phyloP scores from a whole-genome alignment of 129 eudicot species.

The Apium graveolens region DNA sequence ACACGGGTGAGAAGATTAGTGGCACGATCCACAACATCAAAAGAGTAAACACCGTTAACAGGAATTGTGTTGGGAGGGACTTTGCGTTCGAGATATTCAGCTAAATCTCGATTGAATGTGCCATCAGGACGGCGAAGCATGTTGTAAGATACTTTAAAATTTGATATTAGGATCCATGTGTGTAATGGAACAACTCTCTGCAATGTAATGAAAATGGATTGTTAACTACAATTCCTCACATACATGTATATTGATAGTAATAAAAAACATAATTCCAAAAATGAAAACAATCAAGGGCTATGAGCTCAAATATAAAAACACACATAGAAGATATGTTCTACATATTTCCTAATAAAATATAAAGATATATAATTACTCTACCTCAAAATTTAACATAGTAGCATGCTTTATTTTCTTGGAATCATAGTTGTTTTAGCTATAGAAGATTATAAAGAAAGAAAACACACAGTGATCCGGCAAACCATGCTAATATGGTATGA shows the following conservation, averaged over 20 bases:
- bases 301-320: neutral
- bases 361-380: too few species aligned
- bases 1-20: conserved; percentile 40
- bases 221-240: neutral
- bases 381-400: too few species aligned
- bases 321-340: too few species aligned
- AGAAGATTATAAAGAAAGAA: too few species aligned
- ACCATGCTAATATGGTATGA: neutral
- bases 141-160: conserved; percentile 48
- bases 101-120: conserved; percentile 41
- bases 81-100: conserved; percentile 46
- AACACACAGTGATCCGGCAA: neutral
- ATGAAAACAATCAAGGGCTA: neutral
- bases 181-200: conserved; percentile 53
- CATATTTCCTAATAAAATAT: too few species aligned
- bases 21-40: conserved; percentile 39
- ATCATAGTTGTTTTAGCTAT: too few species aligned
- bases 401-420: too few species aligned
- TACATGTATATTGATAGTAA: neutral
- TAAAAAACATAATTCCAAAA: neutral
- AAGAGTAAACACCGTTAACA: conserved; percentile 46
- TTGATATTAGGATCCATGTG: conserved; percentile 51
- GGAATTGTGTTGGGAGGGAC: conserved; percentile 41
- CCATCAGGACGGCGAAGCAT: conserved; percentile 52
- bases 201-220: conserved; percentile 3